Percentiles rank a stretch among this genome's conserved stretches.
Evolutionary conservation across 306 rosid species (phyloP).

Genomic region (Crotalaria pallida): DNA sequence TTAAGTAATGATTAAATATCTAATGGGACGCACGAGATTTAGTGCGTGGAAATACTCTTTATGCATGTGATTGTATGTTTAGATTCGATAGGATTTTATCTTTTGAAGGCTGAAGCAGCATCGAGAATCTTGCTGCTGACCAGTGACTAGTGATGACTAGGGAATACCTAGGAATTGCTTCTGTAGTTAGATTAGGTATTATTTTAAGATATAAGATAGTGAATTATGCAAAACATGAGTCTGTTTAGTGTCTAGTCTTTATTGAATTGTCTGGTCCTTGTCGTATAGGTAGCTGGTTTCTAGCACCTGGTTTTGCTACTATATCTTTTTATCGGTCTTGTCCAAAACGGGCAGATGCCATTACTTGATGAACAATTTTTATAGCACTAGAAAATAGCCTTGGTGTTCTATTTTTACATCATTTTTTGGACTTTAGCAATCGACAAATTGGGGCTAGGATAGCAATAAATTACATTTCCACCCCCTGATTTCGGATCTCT

Average conservation of each 20-base stretch:
- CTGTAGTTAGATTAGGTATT: slow-evolving; percentile 7
- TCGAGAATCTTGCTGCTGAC: slow-evolving; percentile 51
- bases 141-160: neutral
- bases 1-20: neutral
- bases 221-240: neutral
- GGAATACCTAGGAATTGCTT: slow-evolving; percentile 26
- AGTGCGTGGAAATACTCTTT: slow-evolving; percentile 12
- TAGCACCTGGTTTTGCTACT: neutral
- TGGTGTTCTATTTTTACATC: neutral
- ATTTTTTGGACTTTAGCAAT: neutral
- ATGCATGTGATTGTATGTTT: slow-evolving; percentile 15
- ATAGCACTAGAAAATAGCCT: neutral
- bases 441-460: neutral
- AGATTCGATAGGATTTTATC: slow-evolving; percentile 17
- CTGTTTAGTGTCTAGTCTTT: neutral
- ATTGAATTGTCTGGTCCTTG: slow-evolving; percentile 13
- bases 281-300: slow-evolving; percentile 4
- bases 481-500: neutral
- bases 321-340: neutral
- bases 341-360: neutral
- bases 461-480: slow-evolving; percentile 9
- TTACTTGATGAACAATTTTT: neutral
- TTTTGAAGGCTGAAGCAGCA: slow-evolving; percentile 17
- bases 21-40: neutral
- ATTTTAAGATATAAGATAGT: slow-evolving; percentile 6